Evolutionary conservation across 2,329 filamentous ascomycete species (phyloP), one percentile per base, ranked within the genome.

Genomic region (Fonsecaea pugnacius): DNA sequence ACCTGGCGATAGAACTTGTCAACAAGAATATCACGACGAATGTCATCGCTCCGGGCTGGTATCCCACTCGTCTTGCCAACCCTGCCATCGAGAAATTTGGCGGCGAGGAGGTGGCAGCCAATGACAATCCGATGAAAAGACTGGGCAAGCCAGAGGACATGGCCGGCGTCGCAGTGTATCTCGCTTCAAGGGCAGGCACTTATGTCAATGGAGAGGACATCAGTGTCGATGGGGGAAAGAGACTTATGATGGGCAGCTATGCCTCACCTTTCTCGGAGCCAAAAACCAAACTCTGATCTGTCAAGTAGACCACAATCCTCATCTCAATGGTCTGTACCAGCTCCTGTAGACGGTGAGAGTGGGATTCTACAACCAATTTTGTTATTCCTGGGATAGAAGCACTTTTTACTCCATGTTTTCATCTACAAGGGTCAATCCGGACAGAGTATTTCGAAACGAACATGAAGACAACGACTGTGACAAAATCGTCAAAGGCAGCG

Each of bases 121-220:
- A 75, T 0, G 82, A 86, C 2, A 87, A 89, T 64, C 90, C 90
- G 9, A 73, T 91, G 70, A 83, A 85, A 0, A 78, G 90, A 38
- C 90, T 91, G 70, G 90, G 90, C 0, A 83, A 78, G 18, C 84
- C 87, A 0, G 78, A 87, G 73, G 90, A 92, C 74, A 87, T 91
- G 3, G 89, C 89, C 0, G 89, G 89, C 0, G 83, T 89, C 10
- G 91, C 89, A 73, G 76, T 92, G 63, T 92, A 89, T 76, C 75
- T 92, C 73, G 81, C 83, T 40, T 89, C 88, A 71, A 80, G 84
- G 62, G 89, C 89, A 1, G 89, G 89, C 4, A 79, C 84, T 1
- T 89, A 83, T 73, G 81, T 89, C 46, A 90, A 89, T 67, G 87
- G 87, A 3, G 86, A 87, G 14, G 85, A 84, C 2, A 85, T 90